Evolutionary conservation across 805 yeast species (phyloP), one percentile per base, ranked within the genome.

Genomic region (Ogataea nakhonphanomensis): DNA sequence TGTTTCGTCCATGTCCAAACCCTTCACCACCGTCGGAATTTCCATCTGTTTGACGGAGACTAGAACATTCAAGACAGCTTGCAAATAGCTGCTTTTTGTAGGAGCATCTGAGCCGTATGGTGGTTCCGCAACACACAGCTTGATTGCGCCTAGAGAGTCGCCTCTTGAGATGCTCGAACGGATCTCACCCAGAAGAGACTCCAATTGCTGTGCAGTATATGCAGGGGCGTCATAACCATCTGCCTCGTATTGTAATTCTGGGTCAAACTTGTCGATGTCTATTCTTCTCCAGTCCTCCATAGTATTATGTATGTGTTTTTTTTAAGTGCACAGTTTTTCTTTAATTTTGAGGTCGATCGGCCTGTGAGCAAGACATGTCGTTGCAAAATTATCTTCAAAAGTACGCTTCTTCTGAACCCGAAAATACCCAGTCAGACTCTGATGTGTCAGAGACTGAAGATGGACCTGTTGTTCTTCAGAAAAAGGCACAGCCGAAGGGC

Each of bases 261-360:
- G 85, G 58, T 90, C 96, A 50, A 79, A 80, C 12, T 88, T 85
- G 64, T 93, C 98, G 39, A 93, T 81, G 62, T 93, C 96, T 53
- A 91, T 87, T 74, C 93, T 80, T 76, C 99, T 84, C 95, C 95
- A 85, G 58, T 83, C 89, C 45, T 76, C 81, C 78, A 78, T 76
- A 33, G 33, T 17, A 17, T 38, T 17, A 17, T 38, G 25, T 38
- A 35, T 38, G 27, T 33, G 33, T 37, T 31, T 37, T 37, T 37
- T 30, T 37, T 10, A 21, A 31, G 5, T 21, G 22, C 7, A 22
- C 20, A 24, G 21, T 24, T 30, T 30, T 20, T 30, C 21, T 11
- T 10, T 9, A 20, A 26, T 11, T 26, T 32, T 7, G 7, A 38
- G 37, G 42, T 33, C 42, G 42, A 38, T 38, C 43, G 38, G 39